These are phyloP conservation scores for Ephemerocybe angulata DNA, from an alignment of 768 basidiomycete species.

Conservation along the genomic window DNA sequence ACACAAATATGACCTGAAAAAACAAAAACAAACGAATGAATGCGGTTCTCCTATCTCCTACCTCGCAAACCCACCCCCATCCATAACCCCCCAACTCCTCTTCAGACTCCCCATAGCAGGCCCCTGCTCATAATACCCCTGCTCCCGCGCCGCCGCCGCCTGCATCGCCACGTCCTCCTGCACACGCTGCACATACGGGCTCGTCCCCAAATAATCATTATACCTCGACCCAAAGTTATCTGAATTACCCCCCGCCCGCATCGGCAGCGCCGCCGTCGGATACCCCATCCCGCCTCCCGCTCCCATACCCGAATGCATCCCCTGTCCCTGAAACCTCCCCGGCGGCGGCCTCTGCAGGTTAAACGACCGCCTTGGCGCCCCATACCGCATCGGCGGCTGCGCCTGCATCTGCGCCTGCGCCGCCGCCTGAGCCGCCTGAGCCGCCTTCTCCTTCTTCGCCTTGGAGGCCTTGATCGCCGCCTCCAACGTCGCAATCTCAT, in stretches of 20 bases:
- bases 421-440: neutral
- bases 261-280: neutral
- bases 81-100: neutral
- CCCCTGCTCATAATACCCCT: neutral
- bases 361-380: too few relatives aligned
- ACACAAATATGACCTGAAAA: too few relatives aligned
- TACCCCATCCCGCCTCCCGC: neutral
- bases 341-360: too few relatives aligned
- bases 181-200: constrained; percentile 3
- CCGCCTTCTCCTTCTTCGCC: neutral
- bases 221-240: neutral
- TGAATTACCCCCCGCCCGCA: neutral
- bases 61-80: neutral
- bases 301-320: neutral
- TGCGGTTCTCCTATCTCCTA: too few relatives aligned
- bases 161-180: neutral
- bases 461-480: constrained; percentile 1
- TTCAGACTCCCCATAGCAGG: neutral
- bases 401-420: neutral
- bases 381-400: neutral
- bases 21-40: too few relatives aligned
- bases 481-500: constrained; percentile 45
- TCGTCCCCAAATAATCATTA: neutral
- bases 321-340: too few relatives aligned
- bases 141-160: neutral